Evolutionary conservation across 1,284 basidiomycete species (phyloP), one percentile per base, ranked within the genome.

Genomic region (Irpex sp.): DNA sequence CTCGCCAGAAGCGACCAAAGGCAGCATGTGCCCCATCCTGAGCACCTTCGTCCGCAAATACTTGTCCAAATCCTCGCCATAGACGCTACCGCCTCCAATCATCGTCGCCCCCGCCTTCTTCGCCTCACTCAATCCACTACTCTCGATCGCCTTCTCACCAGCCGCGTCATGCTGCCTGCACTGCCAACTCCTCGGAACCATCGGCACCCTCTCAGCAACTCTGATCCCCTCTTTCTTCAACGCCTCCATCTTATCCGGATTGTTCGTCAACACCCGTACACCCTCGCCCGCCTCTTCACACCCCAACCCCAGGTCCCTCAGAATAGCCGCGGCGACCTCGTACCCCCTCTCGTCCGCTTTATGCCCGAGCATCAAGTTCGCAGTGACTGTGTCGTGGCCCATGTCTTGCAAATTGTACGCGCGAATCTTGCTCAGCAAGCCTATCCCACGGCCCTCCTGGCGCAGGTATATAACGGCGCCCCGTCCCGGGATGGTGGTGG

Each of bases 331-430:
- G 0, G 97, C 96, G 62, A 99, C 84, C 68, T 92, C 93, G 78
- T 99, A 99, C 55, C 89, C 91, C 40, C 97, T 85, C 76, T 97
- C 93, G 76, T 99, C 97, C 4, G 97, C 96, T 63, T 89, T 84
- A 75, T 98, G 94, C 1, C 97, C 97, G 26, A 99, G 87, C 82
- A 98, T 85, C 52, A 99, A 80, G 76, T 99, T 99, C 52, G 97
- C 97, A 6, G 93, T 91, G 68, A 99, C 97, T 2, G 97, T 99
- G 78, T 99, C 97, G 73, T 98, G 94, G 0, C 97, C 97, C 62
- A 99, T 82, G 74, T 99, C 97, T 75, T 99, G 97, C 36, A 99
- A 82, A 73, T 99, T 99, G 81, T 99, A 99, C 9, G 97, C 97
- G 58, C 94, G 88, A 64, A 99, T 93, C 76, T 99, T 99, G 65